Percentiles rank a stretch among this genome's conserved stretches.
These are phyloP conservation scores for Leishmania gerbilli DNA, from an alignment of 208 protist species.

Conservation along the genomic window DNA sequence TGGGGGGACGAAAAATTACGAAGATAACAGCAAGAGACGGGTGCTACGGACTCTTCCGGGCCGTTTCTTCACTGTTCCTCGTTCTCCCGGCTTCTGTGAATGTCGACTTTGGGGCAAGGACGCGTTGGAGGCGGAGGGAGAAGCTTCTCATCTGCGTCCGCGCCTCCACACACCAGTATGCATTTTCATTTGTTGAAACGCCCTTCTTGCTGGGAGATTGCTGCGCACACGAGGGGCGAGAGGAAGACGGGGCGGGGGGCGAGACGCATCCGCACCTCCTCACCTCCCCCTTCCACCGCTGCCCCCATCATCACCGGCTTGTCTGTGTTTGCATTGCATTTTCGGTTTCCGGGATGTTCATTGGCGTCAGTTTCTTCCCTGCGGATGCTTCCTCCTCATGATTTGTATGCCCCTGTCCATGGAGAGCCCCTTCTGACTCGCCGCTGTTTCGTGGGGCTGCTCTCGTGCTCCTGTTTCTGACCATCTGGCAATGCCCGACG, in stretches of 20 bases:
- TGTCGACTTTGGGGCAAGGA: neutral
- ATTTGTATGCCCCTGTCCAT: neutral
- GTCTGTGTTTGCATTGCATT: neutral
- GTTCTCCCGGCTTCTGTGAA: neutral
- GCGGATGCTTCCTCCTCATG: neutral
- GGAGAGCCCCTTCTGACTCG: neutral
- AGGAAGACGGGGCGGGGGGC: neutral
- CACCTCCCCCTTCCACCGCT: neutral
- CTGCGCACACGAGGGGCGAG: neutral
- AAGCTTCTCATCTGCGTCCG: neutral
- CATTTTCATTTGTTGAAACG: neutral
- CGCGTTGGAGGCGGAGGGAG: neutral
- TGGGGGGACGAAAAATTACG: neutral
- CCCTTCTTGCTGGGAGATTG: neutral
- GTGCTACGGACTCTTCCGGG: neutral
- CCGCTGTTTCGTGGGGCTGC: neutral
- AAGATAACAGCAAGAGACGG: neutral
- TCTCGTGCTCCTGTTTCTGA: neutral
- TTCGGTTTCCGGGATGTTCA: neutral
- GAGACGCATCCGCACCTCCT: neutral
- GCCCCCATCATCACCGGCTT: neutral
- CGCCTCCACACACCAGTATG: neutral
- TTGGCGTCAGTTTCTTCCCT: neutral
- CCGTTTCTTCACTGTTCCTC: neutral
- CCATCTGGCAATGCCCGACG: neutral